Evolutionary conservation across 768 basidiomycete species (phyloP), one percentile per base, ranked within the genome.

Genomic region (Grammothele lineata): DNA sequence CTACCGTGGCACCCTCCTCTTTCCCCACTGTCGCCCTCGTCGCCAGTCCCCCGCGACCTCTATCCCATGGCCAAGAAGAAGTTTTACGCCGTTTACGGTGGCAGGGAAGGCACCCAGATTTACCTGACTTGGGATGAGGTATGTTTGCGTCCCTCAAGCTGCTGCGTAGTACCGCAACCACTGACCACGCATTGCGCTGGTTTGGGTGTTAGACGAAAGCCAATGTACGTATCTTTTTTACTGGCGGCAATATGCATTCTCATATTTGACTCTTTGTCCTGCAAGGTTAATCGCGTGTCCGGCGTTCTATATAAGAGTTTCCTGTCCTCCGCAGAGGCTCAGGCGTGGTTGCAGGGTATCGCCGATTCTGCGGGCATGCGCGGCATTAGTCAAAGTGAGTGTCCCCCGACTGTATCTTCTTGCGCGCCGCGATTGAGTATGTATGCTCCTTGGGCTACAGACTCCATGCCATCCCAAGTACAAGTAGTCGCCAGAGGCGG

Each of bases 51-150:
- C 15, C 39, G 4, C 24, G 23, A 3, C 11, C 18, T 11, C 25
- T 25, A 12, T 3, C 5, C n/a, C 21, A 70, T 70, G 63, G 57
- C 62, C 19, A 69, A 65, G 40, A 51, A 56, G 32, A 83, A 81
- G 51, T 83, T 65, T 51, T 86, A 85, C 44, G 85, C 84, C 3
- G 83, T 86, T 1, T 65, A 69, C 30, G 62, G 71, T 32, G 85
- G 85, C 2, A 66, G 79, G 22, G 66, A 75, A 48, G 84, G 81
- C 2, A 75, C 78, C 0, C 72, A 66, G 30, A 74, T 87, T 14
- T 85, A 81, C 40, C 56, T 61, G 1, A 71, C 67, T 12, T 86
- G 85, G 85, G 70, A 75, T 21, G 77, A 83, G 67, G 85, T 79
- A 34, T 48, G 34, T 27, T 18, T 11, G 23, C 14, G 38, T 26